A percentile compares a stretch with the other conserved stretches of the same genome.
phyloP scores from a whole-genome alignment of 2,329 filamentous ascomycete species.

The Epichloe brachyelytri region DNA sequence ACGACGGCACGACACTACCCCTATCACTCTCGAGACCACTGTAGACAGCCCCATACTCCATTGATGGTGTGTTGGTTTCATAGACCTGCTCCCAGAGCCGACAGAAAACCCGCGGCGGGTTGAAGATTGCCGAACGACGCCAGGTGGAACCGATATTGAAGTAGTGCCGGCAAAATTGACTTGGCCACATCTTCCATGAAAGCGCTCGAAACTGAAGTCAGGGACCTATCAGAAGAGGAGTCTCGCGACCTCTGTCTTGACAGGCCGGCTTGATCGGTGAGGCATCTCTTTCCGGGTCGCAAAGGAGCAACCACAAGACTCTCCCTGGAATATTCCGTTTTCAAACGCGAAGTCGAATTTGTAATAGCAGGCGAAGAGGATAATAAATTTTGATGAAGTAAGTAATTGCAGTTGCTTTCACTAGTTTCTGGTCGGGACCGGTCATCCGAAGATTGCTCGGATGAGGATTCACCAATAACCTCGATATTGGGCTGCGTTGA shows the following conservation, averaged over 20 bases:
- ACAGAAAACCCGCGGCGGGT: neutral
- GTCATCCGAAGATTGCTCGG: conserved; percentile 25
- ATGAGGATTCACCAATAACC: conserved; percentile 36
- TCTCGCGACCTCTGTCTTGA: conserved; percentile 39
- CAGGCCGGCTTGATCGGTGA: conserved; percentile 35
- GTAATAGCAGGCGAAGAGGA: conserved; percentile 12
- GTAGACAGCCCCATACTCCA: conserved; percentile 54
- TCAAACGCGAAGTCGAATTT: neutral
- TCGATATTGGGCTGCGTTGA: conserved; percentile 38
- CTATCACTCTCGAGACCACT: conserved; percentile 47
- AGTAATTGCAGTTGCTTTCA: conserved; percentile 38
- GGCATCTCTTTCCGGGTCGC: conserved; percentile 31
- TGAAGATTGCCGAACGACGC: neutral
- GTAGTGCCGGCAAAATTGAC: conserved; percentile 18
- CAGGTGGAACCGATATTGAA: conserved; percentile 11
- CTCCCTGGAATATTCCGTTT: conserved; percentile 43
- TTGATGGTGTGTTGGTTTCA: conserved; percentile 34
- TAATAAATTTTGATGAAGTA: conserved; percentile 33
- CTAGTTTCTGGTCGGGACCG: conserved; percentile 21
- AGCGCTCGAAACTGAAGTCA: conserved; percentile 42
- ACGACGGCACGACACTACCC: conserved; percentile 35
- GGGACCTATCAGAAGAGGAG: conserved; percentile 39
- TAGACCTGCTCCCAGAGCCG: neutral
- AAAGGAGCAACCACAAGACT: conserved; percentile 46
- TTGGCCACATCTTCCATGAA: conserved; percentile 34